Conservation (phyloP, 2,329 filamentous ascomycete species). For the Aspergillus unguis region DNA sequence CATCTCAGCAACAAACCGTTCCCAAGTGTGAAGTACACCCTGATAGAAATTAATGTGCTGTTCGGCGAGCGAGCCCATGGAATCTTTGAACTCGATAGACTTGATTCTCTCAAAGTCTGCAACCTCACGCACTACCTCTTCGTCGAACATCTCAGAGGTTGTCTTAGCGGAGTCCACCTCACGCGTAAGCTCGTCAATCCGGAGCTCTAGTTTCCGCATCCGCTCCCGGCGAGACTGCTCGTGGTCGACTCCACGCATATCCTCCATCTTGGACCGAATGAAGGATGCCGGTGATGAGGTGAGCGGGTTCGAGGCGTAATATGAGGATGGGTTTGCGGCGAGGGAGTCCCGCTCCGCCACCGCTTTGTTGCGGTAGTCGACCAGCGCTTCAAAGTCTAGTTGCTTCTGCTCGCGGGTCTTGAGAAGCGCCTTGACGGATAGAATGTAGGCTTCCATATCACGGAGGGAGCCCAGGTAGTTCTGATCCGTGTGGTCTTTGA, state of each 20-base stretch:
- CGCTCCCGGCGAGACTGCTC: conserved; percentile 85
- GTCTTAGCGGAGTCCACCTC: conserved; percentile 86
- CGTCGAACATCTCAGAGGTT: conserved; percentile 88
- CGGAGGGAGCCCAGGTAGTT: conserved; percentile 89
- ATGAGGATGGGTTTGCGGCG: conserved; percentile 59
- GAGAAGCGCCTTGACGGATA: conserved; percentile 80
- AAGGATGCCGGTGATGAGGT: conserved; percentile 74
- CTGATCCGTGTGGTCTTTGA: conserved; percentile 90
- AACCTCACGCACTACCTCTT: conserved; percentile 91
- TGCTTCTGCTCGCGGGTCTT: conserved; percentile 97
- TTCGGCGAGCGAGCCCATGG: conserved; percentile 77
- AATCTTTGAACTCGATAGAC: conserved; percentile 82
- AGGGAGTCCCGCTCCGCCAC: conserved; percentile 81
- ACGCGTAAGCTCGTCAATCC: conserved; percentile 84
- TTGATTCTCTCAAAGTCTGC: conserved; percentile 96
- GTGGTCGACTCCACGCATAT: conserved; percentile 94
- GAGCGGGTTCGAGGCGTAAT: conserved; percentile 53
- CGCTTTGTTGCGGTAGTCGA: conserved; percentile 91
- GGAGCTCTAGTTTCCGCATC: conserved; percentile 82
- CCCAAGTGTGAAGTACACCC: conserved; percentile 77
- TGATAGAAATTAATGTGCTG: conserved; percentile 85
- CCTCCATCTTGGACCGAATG: conserved; percentile 90
- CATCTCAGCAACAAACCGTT: conserved; percentile 84
- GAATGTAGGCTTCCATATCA: conserved; percentile 93
- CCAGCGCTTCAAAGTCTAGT: conserved; percentile 92